Evolutionary conservation across 2,329 filamentous ascomycete species (phyloP).

Genomic region (Talaromyces sp.): DNA sequence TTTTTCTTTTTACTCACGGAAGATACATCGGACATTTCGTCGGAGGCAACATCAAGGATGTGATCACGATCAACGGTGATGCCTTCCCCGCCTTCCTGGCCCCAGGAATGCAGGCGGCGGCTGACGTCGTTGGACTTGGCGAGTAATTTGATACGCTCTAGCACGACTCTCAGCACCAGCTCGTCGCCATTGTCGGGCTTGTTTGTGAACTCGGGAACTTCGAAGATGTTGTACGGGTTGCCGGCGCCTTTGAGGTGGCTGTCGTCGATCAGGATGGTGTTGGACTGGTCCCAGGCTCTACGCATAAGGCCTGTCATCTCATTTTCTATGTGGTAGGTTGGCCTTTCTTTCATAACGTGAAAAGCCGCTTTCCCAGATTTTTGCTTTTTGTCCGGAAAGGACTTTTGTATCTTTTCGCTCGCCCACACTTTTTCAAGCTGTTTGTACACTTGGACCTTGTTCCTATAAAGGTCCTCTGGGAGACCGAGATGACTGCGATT

Average conservation of each 20-base stretch:
- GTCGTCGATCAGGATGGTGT: slow-evolving; percentile 89
- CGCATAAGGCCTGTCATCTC: slow-evolving; percentile 27
- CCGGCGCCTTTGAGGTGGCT: slow-evolving; percentile 70
- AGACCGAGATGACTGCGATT: slow-evolving; percentile 72
- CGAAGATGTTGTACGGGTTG: slow-evolving; percentile 78
- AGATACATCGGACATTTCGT: background rate
- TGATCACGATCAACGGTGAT: slow-evolving; percentile 6
- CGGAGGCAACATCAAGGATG: background rate
- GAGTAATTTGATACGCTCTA: slow-evolving; percentile 49
- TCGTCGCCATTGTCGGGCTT: slow-evolving; percentile 36
- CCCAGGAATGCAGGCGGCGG: slow-evolving; percentile 33
- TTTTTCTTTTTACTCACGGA: background rate
- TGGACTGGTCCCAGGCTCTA: slow-evolving; percentile 67
- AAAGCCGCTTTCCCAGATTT: background rate
- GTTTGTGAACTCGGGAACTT: slow-evolving; percentile 68
- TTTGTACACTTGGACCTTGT: slow-evolving; percentile 85
- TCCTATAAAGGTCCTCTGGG: slow-evolving; percentile 56
- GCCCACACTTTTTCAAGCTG: slow-evolving; percentile 69
- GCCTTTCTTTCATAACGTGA: background rate
- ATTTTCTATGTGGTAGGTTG: background rate
- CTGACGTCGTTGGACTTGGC: slow-evolving; percentile 47
- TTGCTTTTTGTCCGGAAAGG: slow-evolving; percentile 31
- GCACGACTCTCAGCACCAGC: slow-evolving; percentile 47
- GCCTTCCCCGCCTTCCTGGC: slow-evolving; percentile 13
- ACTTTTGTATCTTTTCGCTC: slow-evolving; percentile 37